Evolutionary conservation across 2,329 filamentous ascomycete species (phyloP).

Genomic region (Aspergillus thermomutatus): DNA sequence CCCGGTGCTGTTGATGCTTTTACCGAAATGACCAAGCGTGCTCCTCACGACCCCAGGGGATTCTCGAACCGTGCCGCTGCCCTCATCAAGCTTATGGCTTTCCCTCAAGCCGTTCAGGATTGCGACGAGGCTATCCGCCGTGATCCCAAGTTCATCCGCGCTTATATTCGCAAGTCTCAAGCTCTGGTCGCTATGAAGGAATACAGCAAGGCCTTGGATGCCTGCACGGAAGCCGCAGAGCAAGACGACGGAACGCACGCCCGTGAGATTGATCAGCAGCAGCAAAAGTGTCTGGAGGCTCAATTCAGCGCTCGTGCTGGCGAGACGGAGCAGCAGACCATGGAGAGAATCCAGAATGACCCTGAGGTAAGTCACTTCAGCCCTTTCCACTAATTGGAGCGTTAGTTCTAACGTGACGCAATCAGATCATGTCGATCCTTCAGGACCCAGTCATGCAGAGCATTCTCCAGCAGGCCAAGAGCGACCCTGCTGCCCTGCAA

Average conservation of each 20-base stretch:
- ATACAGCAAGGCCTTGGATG: constrained; percentile 91
- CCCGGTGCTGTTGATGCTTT: constrained; percentile 92
- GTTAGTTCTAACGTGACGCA: constrained; percentile 24
- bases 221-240: constrained; percentile 73
- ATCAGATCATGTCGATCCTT: constrained; percentile 79
- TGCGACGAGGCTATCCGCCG: constrained; percentile 88
- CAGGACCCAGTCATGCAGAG: constrained; percentile 97
- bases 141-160: constrained; percentile 88
- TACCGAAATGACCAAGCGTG: constrained; percentile 93
- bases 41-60: constrained; percentile 85
- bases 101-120: constrained; percentile 89
- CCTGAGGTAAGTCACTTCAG: constrained; percentile 66
- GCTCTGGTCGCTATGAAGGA: constrained; percentile 97
- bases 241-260: constrained; percentile 80
- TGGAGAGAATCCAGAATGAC: constrained; percentile 83
- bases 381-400: not conserved
- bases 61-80: constrained; percentile 97
- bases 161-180: constrained; percentile 95
- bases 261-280: constrained; percentile 88
- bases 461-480: constrained; percentile 94
- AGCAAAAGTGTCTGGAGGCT: constrained; percentile 84
- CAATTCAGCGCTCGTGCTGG: constrained; percentile 91
- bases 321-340: constrained; percentile 93
- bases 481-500: constrained; percentile 83
- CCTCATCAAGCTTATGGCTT: constrained; percentile 93